These are phyloP conservation scores for Eutrema yunnanense DNA, from an alignment of 345 rosid genomes.

Conservation along the genomic window DNA sequence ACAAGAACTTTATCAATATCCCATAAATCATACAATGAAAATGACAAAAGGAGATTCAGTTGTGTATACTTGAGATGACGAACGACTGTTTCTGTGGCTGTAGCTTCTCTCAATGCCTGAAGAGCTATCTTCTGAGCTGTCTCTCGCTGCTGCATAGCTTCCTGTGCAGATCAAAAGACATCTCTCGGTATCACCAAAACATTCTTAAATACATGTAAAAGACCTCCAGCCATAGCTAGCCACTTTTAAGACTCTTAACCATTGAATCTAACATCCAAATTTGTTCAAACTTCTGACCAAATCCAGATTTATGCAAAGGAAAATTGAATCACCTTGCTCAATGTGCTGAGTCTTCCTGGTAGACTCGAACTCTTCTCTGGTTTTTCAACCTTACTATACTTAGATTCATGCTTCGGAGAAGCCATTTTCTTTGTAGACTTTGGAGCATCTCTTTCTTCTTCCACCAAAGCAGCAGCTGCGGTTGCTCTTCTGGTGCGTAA, in stretches of 20 bases:
- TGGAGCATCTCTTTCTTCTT: slow-evolving; percentile 14
- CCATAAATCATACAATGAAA: neutral
- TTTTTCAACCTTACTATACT: slow-evolving; percentile 27
- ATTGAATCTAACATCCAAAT: neutral
- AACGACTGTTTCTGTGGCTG: slow-evolving; percentile 69
- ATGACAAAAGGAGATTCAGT: neutral
- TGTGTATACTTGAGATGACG: slow-evolving; percentile 71
- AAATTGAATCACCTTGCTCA: slow-evolving; percentile 57
- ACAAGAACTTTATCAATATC: neutral
- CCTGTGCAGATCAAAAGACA: slow-evolving; percentile 42
- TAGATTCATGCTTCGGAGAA: slow-evolving; percentile 28
- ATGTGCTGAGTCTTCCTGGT: slow-evolving; percentile 64
- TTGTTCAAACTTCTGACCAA: neutral
- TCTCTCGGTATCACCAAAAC: neutral
- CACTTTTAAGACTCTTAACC: neutral
- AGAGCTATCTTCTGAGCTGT: slow-evolving; percentile 85
- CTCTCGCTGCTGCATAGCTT: slow-evolving; percentile 81
- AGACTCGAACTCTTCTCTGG: slow-evolving; percentile 37
- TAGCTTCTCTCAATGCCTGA: slow-evolving; percentile 84
- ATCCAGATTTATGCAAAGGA: neutral
- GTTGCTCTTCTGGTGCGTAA: slow-evolving; percentile 19
- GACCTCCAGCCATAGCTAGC: neutral
- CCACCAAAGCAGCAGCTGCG: slow-evolving; percentile 12
- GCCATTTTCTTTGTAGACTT: neutral
- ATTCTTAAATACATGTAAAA: neutral